Evolutionary conservation across 2,329 filamentous ascomycete species (phyloP).

Genomic region (Ophiostoma pallidulum): DNA sequence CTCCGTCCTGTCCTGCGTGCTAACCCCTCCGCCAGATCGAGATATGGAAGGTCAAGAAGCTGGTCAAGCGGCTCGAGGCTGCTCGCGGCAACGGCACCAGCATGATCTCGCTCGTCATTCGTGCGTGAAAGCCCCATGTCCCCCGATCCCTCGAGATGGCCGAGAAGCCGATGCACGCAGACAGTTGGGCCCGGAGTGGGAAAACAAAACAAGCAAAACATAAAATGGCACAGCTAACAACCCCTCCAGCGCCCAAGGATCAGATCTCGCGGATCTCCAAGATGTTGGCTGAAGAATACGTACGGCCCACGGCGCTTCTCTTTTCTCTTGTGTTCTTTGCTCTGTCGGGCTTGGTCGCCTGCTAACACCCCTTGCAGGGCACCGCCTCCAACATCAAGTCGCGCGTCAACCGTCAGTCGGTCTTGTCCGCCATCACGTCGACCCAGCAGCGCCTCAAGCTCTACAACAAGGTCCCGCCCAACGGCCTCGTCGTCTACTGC

Average conservation of each 20-base stretch:
- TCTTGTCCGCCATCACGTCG: constrained; percentile 95
- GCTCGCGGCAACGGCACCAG: constrained; percentile 97
- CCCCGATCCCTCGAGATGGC: constrained; percentile 15
- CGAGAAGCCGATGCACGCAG: not conserved
- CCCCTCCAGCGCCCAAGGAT: constrained; percentile 66
- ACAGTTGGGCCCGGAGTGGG: too few relatives aligned
- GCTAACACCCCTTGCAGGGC: constrained; percentile 47
- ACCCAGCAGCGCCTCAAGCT: constrained; percentile 98
- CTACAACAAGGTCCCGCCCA: constrained; percentile 97
- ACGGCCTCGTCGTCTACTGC: constrained; percentile 96
- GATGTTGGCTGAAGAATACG: constrained; percentile 99
- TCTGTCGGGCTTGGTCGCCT: too few relatives aligned
- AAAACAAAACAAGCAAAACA: not conserved
- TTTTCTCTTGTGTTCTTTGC: too few relatives aligned
- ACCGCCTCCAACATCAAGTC: constrained; percentile 99
- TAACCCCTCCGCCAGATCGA: constrained; percentile 45
- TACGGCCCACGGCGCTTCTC: constrained; percentile 37
- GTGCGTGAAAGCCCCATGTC: constrained; percentile 49
- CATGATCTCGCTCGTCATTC: constrained; percentile 99
- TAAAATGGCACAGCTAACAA: constrained; percentile 1
- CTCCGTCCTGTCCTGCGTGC: constrained; percentile 2
- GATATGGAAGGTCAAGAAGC: constrained; percentile 98
- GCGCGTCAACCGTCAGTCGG: constrained; percentile 95
- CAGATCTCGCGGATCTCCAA: constrained; percentile 93
- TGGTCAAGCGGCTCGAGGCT: constrained; percentile 96